These are phyloP conservation scores for Apiospora marii DNA, from an alignment of 2,329 filamentous ascomycete genomes.

Conservation along the genomic window DNA sequence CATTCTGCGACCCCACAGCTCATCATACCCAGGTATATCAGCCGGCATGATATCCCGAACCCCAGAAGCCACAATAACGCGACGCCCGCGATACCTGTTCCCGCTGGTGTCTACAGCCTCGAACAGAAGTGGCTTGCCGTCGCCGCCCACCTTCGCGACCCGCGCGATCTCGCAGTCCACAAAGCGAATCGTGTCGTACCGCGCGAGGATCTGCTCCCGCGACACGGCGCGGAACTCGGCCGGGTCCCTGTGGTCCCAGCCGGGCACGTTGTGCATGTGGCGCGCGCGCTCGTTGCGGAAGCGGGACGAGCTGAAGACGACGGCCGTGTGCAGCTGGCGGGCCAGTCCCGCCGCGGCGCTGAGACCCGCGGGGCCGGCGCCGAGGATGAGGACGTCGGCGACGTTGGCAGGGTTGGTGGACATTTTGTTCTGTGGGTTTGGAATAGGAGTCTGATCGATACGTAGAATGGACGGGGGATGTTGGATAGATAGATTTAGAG, in stretches of 20 bases:
- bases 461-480: too few relatives aligned
- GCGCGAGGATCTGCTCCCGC: not conserved
- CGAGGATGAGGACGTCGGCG: slow-evolving; percentile 23
- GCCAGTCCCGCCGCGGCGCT: not conserved
- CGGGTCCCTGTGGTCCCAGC: slow-evolving; percentile 20
- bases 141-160: not conserved
- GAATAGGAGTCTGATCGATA: not conserved
- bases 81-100: not conserved
- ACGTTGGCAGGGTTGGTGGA: not conserved
- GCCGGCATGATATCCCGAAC: not conserved
- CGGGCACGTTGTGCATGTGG: slow-evolving; percentile 19
- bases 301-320: slow-evolving; percentile 1
- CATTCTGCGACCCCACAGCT: not conserved
- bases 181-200: slow-evolving; percentile 9
- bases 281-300: slow-evolving; percentile 20
- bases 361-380: slow-evolving; percentile 25
- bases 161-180: not conserved
- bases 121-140: not conserved
- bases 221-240: not conserved
- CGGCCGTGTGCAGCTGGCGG: slow-evolving; percentile 17
- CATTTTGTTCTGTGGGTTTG: not conserved
- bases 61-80: not conserved
- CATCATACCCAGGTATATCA: not conserved
- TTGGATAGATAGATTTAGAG: not conserved
- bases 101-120: not conserved